phyloP scores from a whole-genome alignment of 176 grass and related monocot genomes.

The Juncus effusus region DNA sequence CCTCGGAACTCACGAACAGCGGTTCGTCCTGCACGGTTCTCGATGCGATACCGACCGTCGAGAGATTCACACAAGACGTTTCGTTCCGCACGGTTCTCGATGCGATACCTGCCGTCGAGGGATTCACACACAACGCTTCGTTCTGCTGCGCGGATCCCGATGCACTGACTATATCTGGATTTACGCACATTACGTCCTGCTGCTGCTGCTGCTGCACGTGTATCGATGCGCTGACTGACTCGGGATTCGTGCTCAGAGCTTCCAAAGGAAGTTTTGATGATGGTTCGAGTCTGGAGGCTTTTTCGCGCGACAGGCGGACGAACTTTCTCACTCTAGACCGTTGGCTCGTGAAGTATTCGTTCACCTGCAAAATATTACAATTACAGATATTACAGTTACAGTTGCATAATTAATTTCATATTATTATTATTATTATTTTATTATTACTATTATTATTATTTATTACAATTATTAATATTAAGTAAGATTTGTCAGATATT shows the following conservation, averaged over 20 bases:
- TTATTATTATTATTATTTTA: too few species aligned
- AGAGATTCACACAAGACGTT: too few species aligned
- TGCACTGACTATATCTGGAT: too few species aligned
- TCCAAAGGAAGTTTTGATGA: constrained; percentile 31
- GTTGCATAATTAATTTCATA: too few species aligned
- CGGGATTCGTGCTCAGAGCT: constrained; percentile 29
- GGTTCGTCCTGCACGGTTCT: background rate
- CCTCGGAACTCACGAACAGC: constrained; percentile 1
- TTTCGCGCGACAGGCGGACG: constrained; percentile 68
- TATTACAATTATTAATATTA: too few species aligned
- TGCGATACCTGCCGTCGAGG: too few species aligned
- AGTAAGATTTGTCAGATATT: too few species aligned
- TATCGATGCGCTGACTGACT: background rate
- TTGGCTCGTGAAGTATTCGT: constrained; percentile 82
- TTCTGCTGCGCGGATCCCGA: too few species aligned
- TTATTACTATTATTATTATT: too few species aligned
- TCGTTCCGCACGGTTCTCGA: background rate
- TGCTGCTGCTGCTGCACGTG: background rate
- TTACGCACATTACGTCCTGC: background rate
- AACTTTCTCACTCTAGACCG: constrained; percentile 75
- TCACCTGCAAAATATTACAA: constrained; percentile 39
- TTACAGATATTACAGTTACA: too few species aligned
- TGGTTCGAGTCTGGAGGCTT: constrained; percentile 44
- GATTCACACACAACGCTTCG: too few species aligned
- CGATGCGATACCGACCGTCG: background rate